Base-by-base conservation (phyloP, 2,329 filamentous ascomycete species). In the Hypoxylon sp. region DNA sequence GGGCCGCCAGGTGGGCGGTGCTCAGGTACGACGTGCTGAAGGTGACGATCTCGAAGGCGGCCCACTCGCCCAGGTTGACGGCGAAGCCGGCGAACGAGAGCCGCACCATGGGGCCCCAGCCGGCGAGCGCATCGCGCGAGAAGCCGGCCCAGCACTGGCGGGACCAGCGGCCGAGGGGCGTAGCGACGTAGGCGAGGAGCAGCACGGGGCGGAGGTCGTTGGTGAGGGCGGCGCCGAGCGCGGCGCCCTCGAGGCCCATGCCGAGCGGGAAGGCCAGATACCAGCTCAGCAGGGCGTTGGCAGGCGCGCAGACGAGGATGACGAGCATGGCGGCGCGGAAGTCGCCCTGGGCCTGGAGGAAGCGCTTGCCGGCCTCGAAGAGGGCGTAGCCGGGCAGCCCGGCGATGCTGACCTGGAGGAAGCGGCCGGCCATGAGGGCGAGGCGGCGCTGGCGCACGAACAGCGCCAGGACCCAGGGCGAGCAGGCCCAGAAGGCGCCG, bases 351-450 rank as follows among this genome's bases (percentile, higher is more conserved):
- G 82, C 79, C 64, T 84, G 81, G 2, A 83, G 74, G 59, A 83
- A 84, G 0, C 82, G 74, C 65, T 84, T 85, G 1, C 79, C 73
- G 0, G 79, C 79, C 59, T 84, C 82, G 24, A 84, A 85, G 2
- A 76, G 75, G 1, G 79, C 81, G 51, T 83, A 84, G 2, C 81
- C 81, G 0, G 82, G 82, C 1, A 82, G 72, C 0, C 81, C 80
- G 5, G 81, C 67, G 1, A 84, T 70, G 35, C 80, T 77, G 27
- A 81, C 74, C 3, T 75, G 73, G 27, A 84, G 65, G 54, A 83
- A 85, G 0, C 70, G 71, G 10, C 81, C 80, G 0, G 81, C 82
- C 60, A 79, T 77, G 26, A 76, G 65, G 2, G 81, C 80, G 3
- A 84, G 66, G 13, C 78, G 70, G 15, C 74, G 72, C 60, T 83